Evolutionary conservation across 352 stramenopile genomes (phyloP).

Genomic region (Phytophthora fragariae): DNA sequence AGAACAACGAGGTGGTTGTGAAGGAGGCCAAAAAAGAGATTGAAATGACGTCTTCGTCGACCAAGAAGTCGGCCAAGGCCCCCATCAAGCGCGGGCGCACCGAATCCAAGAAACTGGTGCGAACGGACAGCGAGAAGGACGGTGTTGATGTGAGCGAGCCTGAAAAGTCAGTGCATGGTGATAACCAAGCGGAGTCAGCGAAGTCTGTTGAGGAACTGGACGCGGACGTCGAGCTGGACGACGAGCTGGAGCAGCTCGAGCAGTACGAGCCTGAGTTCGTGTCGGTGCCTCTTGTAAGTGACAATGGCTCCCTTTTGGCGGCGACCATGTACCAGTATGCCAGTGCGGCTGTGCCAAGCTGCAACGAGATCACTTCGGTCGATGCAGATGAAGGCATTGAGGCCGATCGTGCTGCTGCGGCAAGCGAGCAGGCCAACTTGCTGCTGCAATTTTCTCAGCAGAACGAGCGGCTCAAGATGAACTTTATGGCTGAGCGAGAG

Average conservation of each 20-base stretch:
- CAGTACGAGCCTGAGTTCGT: constrained; percentile 52
- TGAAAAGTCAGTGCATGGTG: constrained; percentile 4
- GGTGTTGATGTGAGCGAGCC: neutral
- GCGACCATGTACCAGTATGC: constrained; percentile 58
- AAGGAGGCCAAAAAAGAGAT: constrained; percentile 11
- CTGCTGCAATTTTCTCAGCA: constrained; percentile 59
- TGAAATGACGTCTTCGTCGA: neutral
- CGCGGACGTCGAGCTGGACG: constrained; percentile 35
- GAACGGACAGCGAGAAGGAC: constrained; percentile 11
- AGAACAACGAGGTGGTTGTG: constrained; percentile 7
- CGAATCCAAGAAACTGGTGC: constrained; percentile 22
- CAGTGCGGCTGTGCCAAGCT: neutral
- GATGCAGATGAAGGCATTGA: constrained; percentile 19
- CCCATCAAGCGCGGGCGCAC: constrained; percentile 24
- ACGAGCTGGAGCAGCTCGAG: constrained; percentile 49
- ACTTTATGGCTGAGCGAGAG: constrained; percentile 53
- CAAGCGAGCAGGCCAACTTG: constrained; percentile 48
- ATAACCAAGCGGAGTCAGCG: constrained; percentile 15
- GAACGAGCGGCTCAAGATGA: constrained; percentile 58
- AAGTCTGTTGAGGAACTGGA: constrained; percentile 17
- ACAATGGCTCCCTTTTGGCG: constrained; percentile 48
- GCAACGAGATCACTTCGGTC: constrained; percentile 4
- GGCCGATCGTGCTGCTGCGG: constrained; percentile 10
- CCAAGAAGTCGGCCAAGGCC: constrained; percentile 16
- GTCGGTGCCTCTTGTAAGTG: constrained; percentile 47